Conservation (phyloP, 1,139 yeast genomes). For the Candida dubliniensis region DNA sequence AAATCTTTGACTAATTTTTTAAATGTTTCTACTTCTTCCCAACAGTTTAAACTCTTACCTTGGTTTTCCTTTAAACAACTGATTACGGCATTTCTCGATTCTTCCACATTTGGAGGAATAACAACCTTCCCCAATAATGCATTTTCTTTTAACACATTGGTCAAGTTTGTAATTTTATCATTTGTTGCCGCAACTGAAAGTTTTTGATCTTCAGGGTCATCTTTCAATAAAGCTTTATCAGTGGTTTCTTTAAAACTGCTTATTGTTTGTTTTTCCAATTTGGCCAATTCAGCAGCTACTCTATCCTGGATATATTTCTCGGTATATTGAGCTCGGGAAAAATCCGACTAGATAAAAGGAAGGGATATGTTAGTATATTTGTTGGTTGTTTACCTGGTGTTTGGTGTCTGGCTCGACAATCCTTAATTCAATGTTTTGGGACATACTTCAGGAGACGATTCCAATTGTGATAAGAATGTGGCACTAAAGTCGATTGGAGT, state of each 20-base stretch:
- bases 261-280: conserved; percentile 60
- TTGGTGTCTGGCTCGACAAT: no score
- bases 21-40: conserved; percentile 80
- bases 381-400: background rate
- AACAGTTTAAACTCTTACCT: conserved; percentile 80
- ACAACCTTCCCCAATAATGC: conserved; percentile 43
- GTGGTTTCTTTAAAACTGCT: conserved; percentile 55
- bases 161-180: conserved; percentile 45
- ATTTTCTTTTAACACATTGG: conserved; percentile 48
- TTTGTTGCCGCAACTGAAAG: conserved; percentile 33
- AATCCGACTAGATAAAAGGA: conserved; percentile 53
- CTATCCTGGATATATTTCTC: conserved; percentile 77
- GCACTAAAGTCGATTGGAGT: conserved; percentile 78
- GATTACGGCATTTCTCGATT: conserved; percentile 58
- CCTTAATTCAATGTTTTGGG: background rate
- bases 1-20: conserved; percentile 49
- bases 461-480: conserved; percentile 67
- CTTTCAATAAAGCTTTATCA: conserved; percentile 39
- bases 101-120: conserved; percentile 29
- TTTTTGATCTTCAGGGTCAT: conserved; percentile 16
- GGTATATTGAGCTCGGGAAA: conserved; percentile 75
- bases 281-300: conserved; percentile 64
- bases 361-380: conserved; percentile 22
- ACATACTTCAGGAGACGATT: conserved; percentile 63
- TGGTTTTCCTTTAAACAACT: conserved; percentile 68